These are phyloP conservation scores for Prunus salicina DNA, from an alignment of 306 rosid genomes.

Conservation along the genomic window DNA sequence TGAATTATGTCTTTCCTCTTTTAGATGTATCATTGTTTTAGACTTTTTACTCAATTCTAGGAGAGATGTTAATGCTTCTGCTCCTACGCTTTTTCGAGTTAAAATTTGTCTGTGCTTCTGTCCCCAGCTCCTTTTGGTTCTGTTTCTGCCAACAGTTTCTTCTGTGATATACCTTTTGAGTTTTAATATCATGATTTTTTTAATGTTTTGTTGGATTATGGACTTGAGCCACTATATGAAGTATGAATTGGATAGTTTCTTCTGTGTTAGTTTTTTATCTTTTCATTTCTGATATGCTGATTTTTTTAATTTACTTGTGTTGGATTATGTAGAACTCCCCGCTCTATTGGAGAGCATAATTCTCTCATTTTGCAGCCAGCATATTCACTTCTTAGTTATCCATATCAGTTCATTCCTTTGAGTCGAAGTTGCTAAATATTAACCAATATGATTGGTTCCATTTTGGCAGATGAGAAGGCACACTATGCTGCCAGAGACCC, in stretches of 20 bases:
- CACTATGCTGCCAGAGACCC: conserved; percentile 91
- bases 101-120: background rate
- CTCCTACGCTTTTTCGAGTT: conserved; percentile 1
- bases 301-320: too few species aligned
- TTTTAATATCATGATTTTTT: background rate
- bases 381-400: background rate
- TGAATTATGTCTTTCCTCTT: conserved; percentile 16
- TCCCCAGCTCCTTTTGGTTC: background rate
- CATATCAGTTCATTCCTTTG: background rate
- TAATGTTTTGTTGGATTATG: background rate
- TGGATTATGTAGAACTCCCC: too few species aligned
- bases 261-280: too few species aligned
- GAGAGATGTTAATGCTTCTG: conserved; percentile 8
- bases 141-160: background rate
- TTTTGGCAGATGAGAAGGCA: conserved; percentile 85
- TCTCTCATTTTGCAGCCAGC: background rate
- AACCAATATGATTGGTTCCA: conserved; percentile 2
- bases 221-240: background rate
- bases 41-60: background rate
- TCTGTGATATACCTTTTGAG: background rate
- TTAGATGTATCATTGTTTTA: background rate
- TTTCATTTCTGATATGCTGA: too few species aligned
- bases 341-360: too few species aligned
- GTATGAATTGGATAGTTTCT: too few species aligned
- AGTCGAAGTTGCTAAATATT: conserved; percentile 1